Evolutionary conservation across 176 grass and related monocot genomes (phyloP).

Genomic region (Lolium multiflorum): DNA sequence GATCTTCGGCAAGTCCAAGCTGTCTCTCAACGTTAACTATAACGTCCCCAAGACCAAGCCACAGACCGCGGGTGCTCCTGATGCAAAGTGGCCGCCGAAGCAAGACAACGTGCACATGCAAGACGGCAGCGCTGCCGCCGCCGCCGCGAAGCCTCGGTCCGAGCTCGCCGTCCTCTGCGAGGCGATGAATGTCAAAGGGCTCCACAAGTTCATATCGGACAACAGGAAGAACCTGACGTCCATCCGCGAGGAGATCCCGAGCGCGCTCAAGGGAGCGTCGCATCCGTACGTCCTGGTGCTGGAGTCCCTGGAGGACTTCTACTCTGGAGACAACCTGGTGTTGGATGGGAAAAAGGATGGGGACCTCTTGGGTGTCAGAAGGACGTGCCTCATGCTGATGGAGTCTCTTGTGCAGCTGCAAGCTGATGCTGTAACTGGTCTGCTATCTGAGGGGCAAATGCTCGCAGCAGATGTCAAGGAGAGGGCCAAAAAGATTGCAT

Average conservation of each 20-base stretch:
- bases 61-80: neutral
- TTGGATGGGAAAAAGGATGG: conserved; percentile 92
- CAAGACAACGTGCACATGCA: conserved; percentile 23
- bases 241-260: conserved; percentile 85
- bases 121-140: conserved; percentile 40
- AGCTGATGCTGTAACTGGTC: conserved; percentile 32
- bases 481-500: conserved; percentile 72
- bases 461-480: conserved; percentile 60
- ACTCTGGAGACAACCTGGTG: conserved; percentile 60
- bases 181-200: conserved; percentile 82
- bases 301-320: conserved; percentile 65
- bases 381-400: conserved; percentile 96
- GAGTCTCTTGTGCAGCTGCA: conserved; percentile 76
- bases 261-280: conserved; percentile 62
- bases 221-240: conserved; percentile 83
- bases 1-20: conserved; percentile 71
- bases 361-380: conserved; percentile 82
- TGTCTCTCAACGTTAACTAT: conserved; percentile 34
- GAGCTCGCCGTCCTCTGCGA: conserved; percentile 70
- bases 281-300: conserved; percentile 66
- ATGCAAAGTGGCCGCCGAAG: conserved; percentile 53
- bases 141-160: conserved; percentile 47
- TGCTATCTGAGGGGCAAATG: conserved; percentile 40
- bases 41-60: conserved; percentile 40
- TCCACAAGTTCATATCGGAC: conserved; percentile 88